Conservation (phyloP, 1,284 basidiomycete genomes). For the Flammula alnicola region DNA sequence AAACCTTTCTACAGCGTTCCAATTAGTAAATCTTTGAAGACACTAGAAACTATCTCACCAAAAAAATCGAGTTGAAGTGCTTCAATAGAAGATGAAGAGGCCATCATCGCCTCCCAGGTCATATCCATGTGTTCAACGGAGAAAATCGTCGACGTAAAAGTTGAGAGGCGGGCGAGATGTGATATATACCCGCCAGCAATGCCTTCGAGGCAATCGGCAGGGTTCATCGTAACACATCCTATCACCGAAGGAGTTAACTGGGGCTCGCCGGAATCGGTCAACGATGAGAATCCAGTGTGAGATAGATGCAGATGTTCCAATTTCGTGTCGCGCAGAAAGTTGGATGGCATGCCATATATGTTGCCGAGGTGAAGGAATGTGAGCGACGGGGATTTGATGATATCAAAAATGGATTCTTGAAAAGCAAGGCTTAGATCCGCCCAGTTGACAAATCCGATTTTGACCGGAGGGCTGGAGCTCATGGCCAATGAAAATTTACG, state of each 20-base stretch:
- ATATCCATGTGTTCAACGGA: slow-evolving; percentile 5
- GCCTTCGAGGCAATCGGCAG: slow-evolving; percentile 6
- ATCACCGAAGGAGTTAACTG: neutral
- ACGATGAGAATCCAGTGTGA: slow-evolving; percentile 5
- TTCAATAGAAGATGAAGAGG: slow-evolving; percentile 9
- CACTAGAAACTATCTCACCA: neutral
- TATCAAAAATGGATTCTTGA: slow-evolving; percentile 5
- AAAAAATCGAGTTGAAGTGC: slow-evolving; percentile 14
- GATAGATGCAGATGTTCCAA: slow-evolving; percentile 10
- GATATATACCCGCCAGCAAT: slow-evolving; percentile 9
- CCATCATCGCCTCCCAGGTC: slow-evolving; percentile 10
- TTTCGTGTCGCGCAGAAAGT: slow-evolving; percentile 9
- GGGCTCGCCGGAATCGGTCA: neutral
- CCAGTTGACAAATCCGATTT: slow-evolving; percentile 4
- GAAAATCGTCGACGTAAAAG: slow-evolving; percentile 10
- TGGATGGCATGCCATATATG: slow-evolving; percentile 5
- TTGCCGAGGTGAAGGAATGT: slow-evolving; percentile 12
- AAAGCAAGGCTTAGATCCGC: slow-evolving; percentile 3
- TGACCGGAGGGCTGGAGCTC: slow-evolving; percentile 9
- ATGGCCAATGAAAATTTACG: slow-evolving; percentile 10
- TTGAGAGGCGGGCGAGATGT: slow-evolving; percentile 6
- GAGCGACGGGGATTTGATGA: slow-evolving; percentile 4
- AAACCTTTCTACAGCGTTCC: slow-evolving; percentile 1
- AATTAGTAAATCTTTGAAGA: neutral
- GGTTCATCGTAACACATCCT: slow-evolving; percentile 15